Evolutionary conservation across 2,329 filamentous ascomycete species (phyloP).

Genomic region (Colletotrichum sp.): DNA sequence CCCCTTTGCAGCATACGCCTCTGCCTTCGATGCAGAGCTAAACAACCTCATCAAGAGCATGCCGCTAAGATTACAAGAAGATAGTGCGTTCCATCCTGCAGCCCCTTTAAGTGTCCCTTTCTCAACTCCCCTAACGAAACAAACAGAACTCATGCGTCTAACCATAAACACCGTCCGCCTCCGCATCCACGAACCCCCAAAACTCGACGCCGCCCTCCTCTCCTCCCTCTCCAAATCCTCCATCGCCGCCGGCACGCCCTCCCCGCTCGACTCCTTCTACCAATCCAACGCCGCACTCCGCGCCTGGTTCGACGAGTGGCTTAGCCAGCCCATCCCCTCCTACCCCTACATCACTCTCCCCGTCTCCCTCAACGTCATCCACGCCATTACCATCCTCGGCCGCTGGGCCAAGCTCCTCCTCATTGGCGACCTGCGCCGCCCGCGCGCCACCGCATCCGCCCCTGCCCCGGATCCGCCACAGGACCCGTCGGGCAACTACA

Average conservation of each 20-base stretch:
- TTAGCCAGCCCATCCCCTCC: slow-evolving; percentile 43
- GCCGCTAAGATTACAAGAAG: slow-evolving; percentile 35
- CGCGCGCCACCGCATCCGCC: background rate
- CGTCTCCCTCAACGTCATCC: slow-evolving; percentile 49
- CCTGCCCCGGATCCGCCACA: background rate
- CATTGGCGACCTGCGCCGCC: background rate
- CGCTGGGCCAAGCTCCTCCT: slow-evolving; percentile 54
- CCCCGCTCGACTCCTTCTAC: slow-evolving; percentile 55
- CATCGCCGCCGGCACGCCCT: slow-evolving; percentile 40
- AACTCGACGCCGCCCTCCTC: slow-evolving; percentile 43
- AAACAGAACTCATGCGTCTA: background rate
- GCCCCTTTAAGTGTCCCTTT: accelerated
- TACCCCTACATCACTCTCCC: slow-evolving; percentile 54
- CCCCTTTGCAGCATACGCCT: slow-evolving; percentile 48
- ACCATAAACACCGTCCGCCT: slow-evolving; percentile 46
- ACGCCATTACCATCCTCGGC: slow-evolving; percentile 53
- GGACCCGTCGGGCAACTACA: background rate
- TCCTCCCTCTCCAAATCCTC: slow-evolving; percentile 47
- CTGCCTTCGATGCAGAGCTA: slow-evolving; percentile 50
- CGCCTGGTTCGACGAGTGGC: slow-evolving; percentile 54
- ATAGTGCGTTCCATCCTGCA: slow-evolving; percentile 36
- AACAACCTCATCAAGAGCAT: slow-evolving; percentile 42
- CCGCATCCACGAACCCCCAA: slow-evolving; percentile 52
- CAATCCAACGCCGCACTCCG: slow-evolving; percentile 51
- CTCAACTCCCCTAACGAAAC: background rate